phyloP scores from a whole-genome alignment of 495 filamentous ascomycete species.

The Aspergillus cristatus region DNA sequence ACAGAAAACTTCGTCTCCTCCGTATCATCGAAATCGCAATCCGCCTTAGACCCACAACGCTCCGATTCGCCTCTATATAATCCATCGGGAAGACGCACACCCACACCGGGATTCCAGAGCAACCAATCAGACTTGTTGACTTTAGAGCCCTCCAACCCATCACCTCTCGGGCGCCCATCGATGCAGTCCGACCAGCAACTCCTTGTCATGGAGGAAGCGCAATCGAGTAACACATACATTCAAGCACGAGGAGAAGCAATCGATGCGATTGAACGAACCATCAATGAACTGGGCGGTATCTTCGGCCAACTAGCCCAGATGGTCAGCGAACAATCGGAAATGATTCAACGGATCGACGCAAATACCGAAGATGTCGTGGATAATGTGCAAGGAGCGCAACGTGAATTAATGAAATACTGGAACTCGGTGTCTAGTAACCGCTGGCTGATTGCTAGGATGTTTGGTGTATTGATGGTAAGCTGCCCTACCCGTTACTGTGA shows the following conservation, averaged over 20 bases:
- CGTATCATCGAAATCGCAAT: slow-evolving; percentile 70
- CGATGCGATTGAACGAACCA: slow-evolving; percentile 92
- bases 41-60: slow-evolving; percentile 44
- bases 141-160: slow-evolving; percentile 63
- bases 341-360: slow-evolving; percentile 86
- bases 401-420: slow-evolving; percentile 95
- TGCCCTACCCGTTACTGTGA: neutral
- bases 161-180: slow-evolving; percentile 38
- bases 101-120: slow-evolving; percentile 46
- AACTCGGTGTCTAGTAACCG: slow-evolving; percentile 83
- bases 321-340: slow-evolving; percentile 94
- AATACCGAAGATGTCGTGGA: slow-evolving; percentile 96
- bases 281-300: slow-evolving; percentile 86
- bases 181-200: slow-evolving; percentile 77
- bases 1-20: slow-evolving; percentile 96
- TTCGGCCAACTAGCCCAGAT: slow-evolving; percentile 96
- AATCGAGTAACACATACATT: slow-evolving; percentile 78
- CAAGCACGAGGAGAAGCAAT: slow-evolving; percentile 92
- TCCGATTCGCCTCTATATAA: slow-evolving; percentile 80
- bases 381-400: slow-evolving; percentile 91
- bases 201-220: slow-evolving; percentile 88
- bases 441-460: slow-evolving; percentile 98
- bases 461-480: slow-evolving; percentile 72
- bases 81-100: slow-evolving; percentile 60
- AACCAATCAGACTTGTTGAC: slow-evolving; percentile 65